Base-by-base conservation (phyloP, 768 basidiomycete genomes). In the Rhizopogon rudus region DNA sequence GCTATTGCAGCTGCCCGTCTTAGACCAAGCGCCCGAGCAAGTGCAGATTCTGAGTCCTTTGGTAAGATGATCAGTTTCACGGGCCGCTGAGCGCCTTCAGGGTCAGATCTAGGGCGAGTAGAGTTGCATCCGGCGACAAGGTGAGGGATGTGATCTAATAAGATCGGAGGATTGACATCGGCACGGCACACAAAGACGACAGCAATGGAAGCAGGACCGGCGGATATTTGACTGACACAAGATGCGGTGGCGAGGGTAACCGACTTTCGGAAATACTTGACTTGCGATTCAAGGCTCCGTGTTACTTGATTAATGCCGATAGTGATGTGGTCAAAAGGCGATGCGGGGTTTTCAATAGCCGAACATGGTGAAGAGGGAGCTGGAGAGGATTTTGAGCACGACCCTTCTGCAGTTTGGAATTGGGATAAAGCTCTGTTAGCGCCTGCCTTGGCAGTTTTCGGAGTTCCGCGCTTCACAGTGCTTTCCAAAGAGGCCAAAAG, bases 271-370 rank as follows among this genome's bases (percentile, higher is more conserved):
- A 59, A 51, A 60, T 67, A 53, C 57, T 62, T 57, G 66, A 81
- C 71, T 61, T 88, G 82, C 2, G 46, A 59, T 67, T 95, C 92
- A 12, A 95, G 75, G 29, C 75, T 74, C 66, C 81, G 86, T 1
- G 91, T 91, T 13, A 93, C 87, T 62, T 82, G 75, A 62, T 93
- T 94, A 57, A 93, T 86, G n/a, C 92, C 92, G 45, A 85, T 64
- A 9, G 75, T 66, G 35, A 87, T 56, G 64, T 86, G 80, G 9
- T 71, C 60, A 20, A 82, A 65, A 28, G 42, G 52, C 28, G 12
- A 16, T 33, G 17, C 31, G 12, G 3, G 31, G 14, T 48, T 31
- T 20, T 48, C 13, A 33, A 14, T 14, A 6, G 35, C 33, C 46
- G 29, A 31, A 13, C 1, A 35, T 17, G 33, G 13, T 13, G 17